Evolutionary conservation across 2,329 filamentous ascomycete species (phyloP).

Genomic region (Cladosporium sphaerospermum): DNA sequence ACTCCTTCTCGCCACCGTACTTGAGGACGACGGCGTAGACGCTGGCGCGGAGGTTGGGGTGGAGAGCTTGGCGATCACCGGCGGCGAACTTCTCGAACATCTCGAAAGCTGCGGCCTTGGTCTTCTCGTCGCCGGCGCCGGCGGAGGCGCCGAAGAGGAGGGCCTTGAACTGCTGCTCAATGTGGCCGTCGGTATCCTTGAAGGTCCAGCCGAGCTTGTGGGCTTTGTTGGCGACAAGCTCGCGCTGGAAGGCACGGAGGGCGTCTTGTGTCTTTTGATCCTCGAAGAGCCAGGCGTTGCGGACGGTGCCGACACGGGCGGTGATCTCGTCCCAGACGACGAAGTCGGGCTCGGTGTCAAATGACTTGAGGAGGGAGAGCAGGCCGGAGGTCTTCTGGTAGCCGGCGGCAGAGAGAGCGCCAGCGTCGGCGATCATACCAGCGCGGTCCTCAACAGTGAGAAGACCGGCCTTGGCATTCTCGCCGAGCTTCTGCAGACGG

Average conservation of each 20-base stretch:
- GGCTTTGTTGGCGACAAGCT: constrained; percentile 70
- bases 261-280: constrained; percentile 66
- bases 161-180: constrained; percentile 90
- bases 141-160: constrained; percentile 83
- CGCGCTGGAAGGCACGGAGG: constrained; percentile 74
- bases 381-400: constrained; percentile 92
- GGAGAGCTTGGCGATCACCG: constrained; percentile 74
- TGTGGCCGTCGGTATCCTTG: constrained; percentile 75
- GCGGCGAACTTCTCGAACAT: constrained; percentile 82
- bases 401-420: constrained; percentile 79
- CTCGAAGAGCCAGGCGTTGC: constrained; percentile 84
- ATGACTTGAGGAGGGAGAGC: constrained; percentile 76
- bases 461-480: constrained; percentile 73
- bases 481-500: constrained; percentile 77
- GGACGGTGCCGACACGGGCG: constrained; percentile 68
- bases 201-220: constrained; percentile 88
- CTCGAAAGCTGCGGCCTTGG: constrained; percentile 74
- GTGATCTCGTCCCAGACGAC: constrained; percentile 95
- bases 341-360: constrained; percentile 75
- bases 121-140: constrained; percentile 67
- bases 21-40: constrained; percentile 81
- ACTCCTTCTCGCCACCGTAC: constrained; percentile 82
- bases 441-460: constrained; percentile 85
- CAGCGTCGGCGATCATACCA: constrained; percentile 84
- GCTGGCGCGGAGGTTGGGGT: constrained; percentile 82